Evolutionary conservation across 371 early-diverging fungal genomes (phyloP).

Genomic region (Neoconidiobolus thromboides): DNA sequence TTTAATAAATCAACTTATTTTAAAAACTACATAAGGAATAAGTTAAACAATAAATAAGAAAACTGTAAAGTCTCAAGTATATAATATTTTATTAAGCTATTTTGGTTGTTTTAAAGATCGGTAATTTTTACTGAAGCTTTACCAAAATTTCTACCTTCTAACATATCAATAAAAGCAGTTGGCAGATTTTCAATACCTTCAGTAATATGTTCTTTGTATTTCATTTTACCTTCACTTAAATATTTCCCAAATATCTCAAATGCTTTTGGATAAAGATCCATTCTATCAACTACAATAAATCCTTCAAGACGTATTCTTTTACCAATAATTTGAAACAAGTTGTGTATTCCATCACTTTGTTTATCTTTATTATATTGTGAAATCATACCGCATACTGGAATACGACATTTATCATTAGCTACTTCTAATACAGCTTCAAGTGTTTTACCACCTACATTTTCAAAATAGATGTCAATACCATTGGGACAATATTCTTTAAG

Average conservation of each 20-base stretch:
- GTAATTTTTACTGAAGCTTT: slow-evolving; percentile 15
- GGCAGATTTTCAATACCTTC: slow-evolving; percentile 40
- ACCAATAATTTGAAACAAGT: slow-evolving; percentile 20
- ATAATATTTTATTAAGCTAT: too few relatives aligned
- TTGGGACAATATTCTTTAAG: slow-evolving; percentile 22
- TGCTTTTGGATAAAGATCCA: slow-evolving; percentile 14
- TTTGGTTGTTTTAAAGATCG: neutral
- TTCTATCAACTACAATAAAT: slow-evolving; percentile 24
- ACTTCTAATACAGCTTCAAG: slow-evolving; percentile 27
- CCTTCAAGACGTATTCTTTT: slow-evolving; percentile 33
- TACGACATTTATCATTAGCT: slow-evolving; percentile 20
- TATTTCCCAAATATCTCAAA: slow-evolving; percentile 27
- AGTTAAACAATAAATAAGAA: too few relatives aligned
- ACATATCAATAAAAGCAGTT: slow-evolving; percentile 31
- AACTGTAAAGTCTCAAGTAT: too few relatives aligned
- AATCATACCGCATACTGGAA: slow-evolving; percentile 36
- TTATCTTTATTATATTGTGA: slow-evolving; percentile 37
- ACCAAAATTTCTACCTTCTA: slow-evolving; percentile 45
- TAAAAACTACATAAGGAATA: too few relatives aligned
- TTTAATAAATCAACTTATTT: too few relatives aligned
- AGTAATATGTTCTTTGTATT: slow-evolving; percentile 25
- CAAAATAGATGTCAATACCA: slow-evolving; percentile 50
- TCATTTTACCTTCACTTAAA: slow-evolving; percentile 19
- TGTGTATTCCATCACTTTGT: slow-evolving; percentile 22
- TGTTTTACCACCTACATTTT: slow-evolving; percentile 45